Base-by-base conservation (phyloP, 441 rosid species). In the Adansonia grandidieri region DNA sequence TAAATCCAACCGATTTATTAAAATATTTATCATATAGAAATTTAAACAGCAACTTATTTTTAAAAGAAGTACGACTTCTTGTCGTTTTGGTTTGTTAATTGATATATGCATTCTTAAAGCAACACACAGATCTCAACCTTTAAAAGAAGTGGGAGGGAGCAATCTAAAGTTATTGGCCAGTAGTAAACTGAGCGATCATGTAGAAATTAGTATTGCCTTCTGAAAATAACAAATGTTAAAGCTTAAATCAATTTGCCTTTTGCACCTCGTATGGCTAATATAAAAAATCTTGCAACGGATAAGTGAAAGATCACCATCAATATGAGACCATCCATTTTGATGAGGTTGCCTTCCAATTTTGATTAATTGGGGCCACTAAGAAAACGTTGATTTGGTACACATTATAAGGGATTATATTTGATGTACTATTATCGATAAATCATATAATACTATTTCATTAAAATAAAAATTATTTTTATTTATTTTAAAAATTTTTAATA, bases 231-330 rank as follows among this genome's bases (percentile, higher is more conserved):
- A 61, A 61, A 61, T 17, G 28, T 2, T 45, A 60, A 13, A 24
- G 57, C 66, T 20, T 9, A 10, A 28, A 63, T 64, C 20, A 14
- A 17, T 37, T 64, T 5, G 7, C 15, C 14, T 37, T 37, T 2
- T 37, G 42, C 42, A 2, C 9, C 40, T 61, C 65, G 11, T 9
- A 3, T 28, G 74, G 78, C 69, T 57, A 79, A 48, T 74, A 66
- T 73, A 40, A 44, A 19, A 65, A 65, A 24, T 11, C 3, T 14
- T 11, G 4, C 42, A 13, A 24, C 4, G 19, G 68, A 73, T 11
- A 28, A 51, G 15, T 4, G 75, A 37, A 24, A 72, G 9, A 45
- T 73, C 50, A 45, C 2, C 47, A 42, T 58, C 32, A 20, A 58
- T 20, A 58, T 58, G 32, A 9, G 28, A 58, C 80, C 63, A 53